Percentiles rank a stretch among this genome's conserved stretches.
phyloP scores from a whole-genome alignment of 2,329 filamentous ascomycete species.

The Penicillium sumatraense region DNA sequence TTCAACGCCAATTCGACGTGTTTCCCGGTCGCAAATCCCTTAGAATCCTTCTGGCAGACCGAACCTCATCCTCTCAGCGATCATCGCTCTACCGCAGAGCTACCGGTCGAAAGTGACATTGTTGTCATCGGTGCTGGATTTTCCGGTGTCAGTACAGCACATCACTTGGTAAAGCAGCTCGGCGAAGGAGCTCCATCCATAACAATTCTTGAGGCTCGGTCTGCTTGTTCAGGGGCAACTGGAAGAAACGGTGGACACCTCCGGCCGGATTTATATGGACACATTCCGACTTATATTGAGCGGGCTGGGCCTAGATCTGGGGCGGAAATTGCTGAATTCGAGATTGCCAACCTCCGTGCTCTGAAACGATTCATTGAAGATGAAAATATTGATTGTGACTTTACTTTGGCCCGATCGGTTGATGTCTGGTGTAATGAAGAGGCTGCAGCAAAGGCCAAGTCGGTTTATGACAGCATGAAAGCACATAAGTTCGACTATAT shows the following conservation, averaged over 20 bases:
- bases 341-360: constrained; percentile 46
- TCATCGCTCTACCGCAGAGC: constrained; percentile 42
- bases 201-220: constrained; percentile 48
- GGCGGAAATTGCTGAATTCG: constrained; percentile 47
- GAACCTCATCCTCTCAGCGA: constrained; percentile 45
- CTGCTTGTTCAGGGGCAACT: constrained; percentile 50
- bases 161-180: constrained; percentile 44
- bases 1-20: neutral
- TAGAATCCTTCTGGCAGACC: constrained; percentile 47
- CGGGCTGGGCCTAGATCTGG: constrained; percentile 43
- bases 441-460: constrained; percentile 32
- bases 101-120: constrained; percentile 50
- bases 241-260: constrained; percentile 53
- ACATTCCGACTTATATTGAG: constrained; percentile 43
- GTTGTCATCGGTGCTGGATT: constrained; percentile 56
- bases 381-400: constrained; percentile 53
- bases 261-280: constrained; percentile 49
- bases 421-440: constrained; percentile 47
- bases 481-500: constrained; percentile 33
- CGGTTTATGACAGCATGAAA: constrained; percentile 37
- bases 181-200: constrained; percentile 31
- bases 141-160: constrained; percentile 50
- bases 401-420: constrained; percentile 46
- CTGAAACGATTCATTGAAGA: constrained; percentile 47
- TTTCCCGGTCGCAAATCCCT: constrained; percentile 15